Percentiles rank a stretch among this genome's conserved stretches.
These are phyloP conservation scores for Hura crepitans DNA, from an alignment of 441 rosid genomes.

Conservation along the genomic window DNA sequence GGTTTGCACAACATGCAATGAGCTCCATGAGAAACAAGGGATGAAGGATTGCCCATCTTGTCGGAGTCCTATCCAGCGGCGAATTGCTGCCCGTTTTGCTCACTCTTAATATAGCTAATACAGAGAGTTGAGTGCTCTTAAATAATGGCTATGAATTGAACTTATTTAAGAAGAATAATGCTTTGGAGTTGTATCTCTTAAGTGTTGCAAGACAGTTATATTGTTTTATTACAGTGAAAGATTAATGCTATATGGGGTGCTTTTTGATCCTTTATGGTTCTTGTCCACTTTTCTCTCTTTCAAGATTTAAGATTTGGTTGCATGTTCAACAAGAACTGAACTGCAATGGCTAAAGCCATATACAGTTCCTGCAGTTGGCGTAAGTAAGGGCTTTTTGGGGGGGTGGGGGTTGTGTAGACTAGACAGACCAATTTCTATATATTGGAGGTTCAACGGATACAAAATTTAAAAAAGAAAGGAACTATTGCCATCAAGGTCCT, in stretches of 20 bases:
- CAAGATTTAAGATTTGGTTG: not conserved
- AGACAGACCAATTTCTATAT: no score
- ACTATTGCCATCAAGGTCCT: no score
- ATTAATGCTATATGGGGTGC: conserved; percentile 19
- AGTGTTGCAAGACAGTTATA: conserved; percentile 25
- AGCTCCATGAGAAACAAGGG: conserved; percentile 88
- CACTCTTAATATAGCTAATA: conserved; percentile 32
- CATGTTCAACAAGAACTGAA: not conserved
- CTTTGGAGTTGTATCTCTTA: conserved; percentile 29
- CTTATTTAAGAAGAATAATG: conserved; percentile 45
- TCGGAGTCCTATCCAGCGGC: conserved; percentile 64
- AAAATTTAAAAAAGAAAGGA: no score
- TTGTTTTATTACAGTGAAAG: conserved; percentile 21
- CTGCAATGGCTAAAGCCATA: no score
- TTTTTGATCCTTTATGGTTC: conserved; percentile 8
- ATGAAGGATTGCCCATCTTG: conserved; percentile 98
- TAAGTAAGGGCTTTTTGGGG: no score
- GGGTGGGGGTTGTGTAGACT: no score
- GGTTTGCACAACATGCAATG: conserved; percentile 75
- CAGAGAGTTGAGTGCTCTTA: conserved; percentile 28
- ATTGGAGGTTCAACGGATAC: no score
- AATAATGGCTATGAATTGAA: conserved; percentile 20
- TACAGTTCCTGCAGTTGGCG: no score
- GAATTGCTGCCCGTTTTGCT: conserved; percentile 60
- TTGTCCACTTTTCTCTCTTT: not conserved